phyloP scores from a whole-genome alignment of 176 grass and related monocot genomes.

The Calamus simplicifolius region DNA sequence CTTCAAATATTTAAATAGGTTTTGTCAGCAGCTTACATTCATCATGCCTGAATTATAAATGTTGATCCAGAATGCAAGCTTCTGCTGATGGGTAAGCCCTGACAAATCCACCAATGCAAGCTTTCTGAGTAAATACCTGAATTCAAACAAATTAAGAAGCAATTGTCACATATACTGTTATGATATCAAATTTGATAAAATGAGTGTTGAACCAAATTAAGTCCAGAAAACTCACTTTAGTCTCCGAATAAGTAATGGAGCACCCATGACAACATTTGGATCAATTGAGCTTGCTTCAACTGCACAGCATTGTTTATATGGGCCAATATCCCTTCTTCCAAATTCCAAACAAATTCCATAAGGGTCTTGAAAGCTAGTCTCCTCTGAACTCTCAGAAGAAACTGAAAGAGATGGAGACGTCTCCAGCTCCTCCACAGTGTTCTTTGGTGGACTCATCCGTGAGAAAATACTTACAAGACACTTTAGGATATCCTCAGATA shows the following conservation, averaged over 20 bases:
- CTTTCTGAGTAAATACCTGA: slow-evolving; percentile 59
- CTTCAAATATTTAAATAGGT: too few species aligned
- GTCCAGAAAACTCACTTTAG: slow-evolving; percentile 51
- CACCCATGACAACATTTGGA: slow-evolving; percentile 25
- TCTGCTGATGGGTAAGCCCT: slow-evolving; percentile 80
- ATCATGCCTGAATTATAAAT: slow-evolving; percentile 95
- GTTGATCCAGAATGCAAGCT: slow-evolving; percentile 99
- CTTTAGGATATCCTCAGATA: slow-evolving; percentile 81
- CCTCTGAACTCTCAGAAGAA: slow-evolving; percentile 41
- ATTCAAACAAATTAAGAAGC: slow-evolving; percentile 15
- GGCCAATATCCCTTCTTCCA: slow-evolving; percentile 60
- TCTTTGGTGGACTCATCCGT: slow-evolving; percentile 26
- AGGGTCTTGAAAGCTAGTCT: slow-evolving; percentile 55
- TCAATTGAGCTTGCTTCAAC: slow-evolving; percentile 48
- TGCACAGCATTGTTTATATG: slow-evolving; percentile 53
- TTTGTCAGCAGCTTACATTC: slow-evolving; percentile 59
- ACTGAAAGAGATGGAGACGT: slow-evolving; percentile 54
- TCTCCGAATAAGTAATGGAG: slow-evolving; percentile 42
- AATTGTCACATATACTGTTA: background rate
- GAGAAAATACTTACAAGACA: slow-evolving; percentile 80
- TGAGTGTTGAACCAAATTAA: background rate
- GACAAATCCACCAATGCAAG: slow-evolving; percentile 49
- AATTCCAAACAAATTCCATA: slow-evolving; percentile 60
- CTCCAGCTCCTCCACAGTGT: slow-evolving; percentile 37
- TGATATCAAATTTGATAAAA: background rate